Conservation (phyloP, 1,284 basidiomycete genomes). For the Fistulinella staudtii region DNA sequence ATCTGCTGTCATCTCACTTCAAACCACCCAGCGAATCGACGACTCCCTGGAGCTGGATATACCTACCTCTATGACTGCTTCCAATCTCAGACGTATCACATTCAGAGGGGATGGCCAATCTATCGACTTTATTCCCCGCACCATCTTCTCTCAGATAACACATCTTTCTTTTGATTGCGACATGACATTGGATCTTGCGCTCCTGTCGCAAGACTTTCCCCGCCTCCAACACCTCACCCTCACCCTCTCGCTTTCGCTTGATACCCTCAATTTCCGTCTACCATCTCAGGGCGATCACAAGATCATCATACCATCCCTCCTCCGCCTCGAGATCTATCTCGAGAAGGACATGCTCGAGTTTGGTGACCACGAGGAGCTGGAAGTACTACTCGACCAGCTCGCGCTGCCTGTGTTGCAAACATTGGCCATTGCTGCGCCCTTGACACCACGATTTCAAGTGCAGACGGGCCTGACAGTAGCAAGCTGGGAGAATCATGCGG, state of each 20-base stretch:
- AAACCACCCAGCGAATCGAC: slow-evolving; percentile 8
- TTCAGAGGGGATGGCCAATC: slow-evolving; percentile 14
- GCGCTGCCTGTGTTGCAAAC: slow-evolving; percentile 20
- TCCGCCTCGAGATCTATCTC: slow-evolving; percentile 16
- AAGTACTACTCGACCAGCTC: slow-evolving; percentile 19
- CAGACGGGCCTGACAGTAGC: background rate
- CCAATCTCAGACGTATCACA: slow-evolving; percentile 15
- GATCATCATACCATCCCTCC: slow-evolving; percentile 11
- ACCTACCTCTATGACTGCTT: slow-evolving; percentile 9
- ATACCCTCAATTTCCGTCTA: slow-evolving; percentile 5
- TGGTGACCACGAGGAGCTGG: slow-evolving; percentile 17
- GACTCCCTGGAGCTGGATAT: slow-evolving; percentile 1
- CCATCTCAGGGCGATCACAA: background rate
- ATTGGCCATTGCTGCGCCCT: slow-evolving; percentile 11
- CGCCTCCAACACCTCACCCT: slow-evolving; percentile 17
- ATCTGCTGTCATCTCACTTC: slow-evolving; percentile 18
- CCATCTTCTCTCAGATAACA: slow-evolving; percentile 20
- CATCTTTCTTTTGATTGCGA: slow-evolving; percentile 23
- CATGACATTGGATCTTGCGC: slow-evolving; percentile 14
- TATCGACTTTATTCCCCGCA: slow-evolving; percentile 16
- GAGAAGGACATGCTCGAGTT: slow-evolving; percentile 24
- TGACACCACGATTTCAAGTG: background rate
- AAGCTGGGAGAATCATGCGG: slow-evolving; percentile 5
- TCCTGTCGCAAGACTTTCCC: slow-evolving; percentile 18
- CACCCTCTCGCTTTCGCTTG: slow-evolving; percentile 8